These are phyloP conservation scores for Quercus phellos DNA, from an alignment of 331 rosid genomes.

Conservation along the genomic window DNA sequence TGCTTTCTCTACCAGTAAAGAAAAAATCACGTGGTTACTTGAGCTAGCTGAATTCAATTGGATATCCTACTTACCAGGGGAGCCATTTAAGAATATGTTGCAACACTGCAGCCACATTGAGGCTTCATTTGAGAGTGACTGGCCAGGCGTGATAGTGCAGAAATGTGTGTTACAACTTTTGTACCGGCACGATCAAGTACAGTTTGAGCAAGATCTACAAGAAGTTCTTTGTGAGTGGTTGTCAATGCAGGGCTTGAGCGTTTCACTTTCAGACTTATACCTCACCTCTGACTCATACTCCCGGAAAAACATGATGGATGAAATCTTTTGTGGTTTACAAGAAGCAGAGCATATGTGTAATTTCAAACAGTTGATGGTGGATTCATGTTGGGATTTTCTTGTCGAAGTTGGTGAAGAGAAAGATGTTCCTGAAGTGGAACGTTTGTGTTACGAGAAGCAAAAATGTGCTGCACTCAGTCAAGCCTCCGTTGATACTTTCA, in stretches of 20 bases:
- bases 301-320: conserved; percentile 76
- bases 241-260: conserved; percentile 81
- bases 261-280: conserved; percentile 72
- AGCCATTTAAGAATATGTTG: no score
- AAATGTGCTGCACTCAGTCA: conserved; percentile 67
- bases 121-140: no score
- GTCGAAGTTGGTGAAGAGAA: conserved; percentile 40
- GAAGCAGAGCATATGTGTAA: conserved; percentile 68
- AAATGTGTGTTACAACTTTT: no score
- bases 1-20: no score
- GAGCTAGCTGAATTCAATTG: no score
- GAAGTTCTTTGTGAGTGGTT: conserved; percentile 86
- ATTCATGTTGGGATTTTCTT: conserved; percentile 39
- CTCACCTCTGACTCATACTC: conserved; percentile 54
- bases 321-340: conserved; percentile 59
- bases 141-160: no score
- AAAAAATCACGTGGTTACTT: no score
- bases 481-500: conserved; percentile 80
- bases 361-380: conserved; percentile 64
- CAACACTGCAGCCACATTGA: no score
- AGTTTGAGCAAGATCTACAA: conserved; percentile 21
- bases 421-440: conserved; percentile 36
- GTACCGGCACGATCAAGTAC: no score
- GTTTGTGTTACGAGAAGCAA: conserved; percentile 61
- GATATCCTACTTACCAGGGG: no score